Base-by-base conservation (phyloP, 345 rosid species). In the Xanthoceras sorbifolium region DNA sequence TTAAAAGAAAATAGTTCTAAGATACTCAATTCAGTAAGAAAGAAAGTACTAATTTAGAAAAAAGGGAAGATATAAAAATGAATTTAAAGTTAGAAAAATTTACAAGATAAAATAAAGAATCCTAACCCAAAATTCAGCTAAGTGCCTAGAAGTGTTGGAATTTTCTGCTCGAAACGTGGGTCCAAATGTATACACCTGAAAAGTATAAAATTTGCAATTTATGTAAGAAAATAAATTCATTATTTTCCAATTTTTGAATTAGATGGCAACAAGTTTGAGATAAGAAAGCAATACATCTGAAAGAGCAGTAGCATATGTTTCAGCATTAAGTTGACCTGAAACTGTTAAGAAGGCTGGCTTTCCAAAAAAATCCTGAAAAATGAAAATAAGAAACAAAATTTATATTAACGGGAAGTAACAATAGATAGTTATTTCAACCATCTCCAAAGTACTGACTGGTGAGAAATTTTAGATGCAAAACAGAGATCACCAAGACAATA, bases 151-250 rank as follows among this genome's bases (percentile, higher is more conserved):
- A 68, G 99, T 96, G 84, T 93, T 92, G 20, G 98, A 96, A 82
- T 93, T 96, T 84, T 93, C 99, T 66, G 98, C 99, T 63, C 99
- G 89, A 86, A 96, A 96, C 38, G 99, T 93, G 67, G 99, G 99
- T 71, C 99, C 99, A 87, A 96, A 96, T 38, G 98, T 93, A 81
- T 96, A 96, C 28, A 96, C 88, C 98, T 93, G 86, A 74, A 55
- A 85, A 62, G 40, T 64, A n/a, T 36, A 42, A 59, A 48, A 67
- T 31, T 20, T 20, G 9, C 6, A 57, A 70, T 34, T 14, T 22
- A 61, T 20, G 46, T 46, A 20, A n/a, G 23, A 59, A 73, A 54
- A 42, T 31, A 76, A 18, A 32, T 48, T 50, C 31, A 29, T 69
- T 63, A 64, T 26, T 67, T 69, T 36, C 23, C 64, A 67, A 66